Conservation (phyloP, 257 asterid genomes). For the Plantago major region DNA sequence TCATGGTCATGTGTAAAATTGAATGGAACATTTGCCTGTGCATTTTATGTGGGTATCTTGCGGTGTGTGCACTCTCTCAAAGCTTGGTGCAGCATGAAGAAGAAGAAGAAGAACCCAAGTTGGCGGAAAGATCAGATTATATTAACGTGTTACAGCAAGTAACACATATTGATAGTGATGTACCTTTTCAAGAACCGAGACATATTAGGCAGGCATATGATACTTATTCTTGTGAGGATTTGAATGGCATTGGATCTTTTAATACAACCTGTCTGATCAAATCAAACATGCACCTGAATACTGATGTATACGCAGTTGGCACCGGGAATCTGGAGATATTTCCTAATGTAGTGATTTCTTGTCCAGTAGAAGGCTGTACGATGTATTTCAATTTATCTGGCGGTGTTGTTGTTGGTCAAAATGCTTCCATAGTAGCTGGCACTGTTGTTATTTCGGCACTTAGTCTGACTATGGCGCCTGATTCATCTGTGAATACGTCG, state of each 20-base stretch:
- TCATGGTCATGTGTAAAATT: constrained; percentile 57
- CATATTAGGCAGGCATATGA: constrained; percentile 21
- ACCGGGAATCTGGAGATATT: constrained; percentile 84
- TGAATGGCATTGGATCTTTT: constrained; percentile 87
- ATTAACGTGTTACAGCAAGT: constrained; percentile 29
- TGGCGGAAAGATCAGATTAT: constrained; percentile 28
- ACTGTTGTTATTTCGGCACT: constrained; percentile 52
- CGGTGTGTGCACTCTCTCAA: constrained; percentile 33
- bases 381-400: constrained; percentile 82
- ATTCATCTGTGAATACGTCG: constrained; percentile 70
- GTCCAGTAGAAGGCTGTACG: constrained; percentile 74
- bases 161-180: constrained; percentile 18
- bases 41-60: constrained; percentile 51
- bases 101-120: constrained; percentile 25
- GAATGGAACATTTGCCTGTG: constrained; percentile 50
- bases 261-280: constrained; percentile 65
- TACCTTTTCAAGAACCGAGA: constrained; percentile 23
- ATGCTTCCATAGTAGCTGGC: constrained; percentile 74
- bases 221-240: constrained; percentile 72
- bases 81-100: constrained; percentile 30
- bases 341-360: constrained; percentile 60
- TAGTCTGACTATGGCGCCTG: constrained; percentile 57
- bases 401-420: constrained; percentile 60
- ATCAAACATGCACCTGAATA: constrained; percentile 41
- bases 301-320: constrained; percentile 57